Evolutionary conservation across 495 filamentous ascomycete genomes (phyloP).

Genomic region (Clavariopsis aquatica): DNA sequence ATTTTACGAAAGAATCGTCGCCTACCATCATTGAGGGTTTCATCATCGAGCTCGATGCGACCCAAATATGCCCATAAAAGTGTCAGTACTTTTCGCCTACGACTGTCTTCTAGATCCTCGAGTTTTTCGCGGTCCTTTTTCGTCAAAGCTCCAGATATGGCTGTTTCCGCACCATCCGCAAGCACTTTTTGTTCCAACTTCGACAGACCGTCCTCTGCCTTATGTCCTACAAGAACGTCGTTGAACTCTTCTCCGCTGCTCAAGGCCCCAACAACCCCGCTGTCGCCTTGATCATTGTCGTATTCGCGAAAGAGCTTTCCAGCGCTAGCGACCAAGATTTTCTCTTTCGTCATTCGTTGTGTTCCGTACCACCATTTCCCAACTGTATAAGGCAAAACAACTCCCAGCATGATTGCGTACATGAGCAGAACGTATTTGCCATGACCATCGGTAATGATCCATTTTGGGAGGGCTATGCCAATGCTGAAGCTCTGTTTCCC

Average conservation of each 20-base stretch:
- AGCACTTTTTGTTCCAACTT: conserved; percentile 80
- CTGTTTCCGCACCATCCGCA: conserved; percentile 55
- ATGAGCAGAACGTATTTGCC: conserved; percentile 93
- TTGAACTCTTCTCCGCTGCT: conserved; percentile 83
- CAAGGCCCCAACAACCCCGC: conserved; percentile 74
- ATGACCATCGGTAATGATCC: conserved; percentile 88
- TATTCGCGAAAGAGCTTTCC: conserved; percentile 93
- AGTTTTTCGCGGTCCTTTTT: conserved; percentile 71
- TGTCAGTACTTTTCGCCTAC: conserved; percentile 79
- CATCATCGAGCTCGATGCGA: conserved; percentile 74
- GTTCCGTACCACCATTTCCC: conserved; percentile 99
- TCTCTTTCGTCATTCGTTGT: conserved; percentile 85
- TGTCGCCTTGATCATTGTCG: conserved; percentile 75
- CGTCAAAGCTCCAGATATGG: conserved; percentile 58
- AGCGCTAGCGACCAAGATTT: conserved; percentile 84
- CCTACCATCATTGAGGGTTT: conserved; percentile 67
- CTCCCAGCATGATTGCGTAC: conserved; percentile 82
- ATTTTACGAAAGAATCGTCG: conserved; percentile 41
- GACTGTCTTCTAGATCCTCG: conserved; percentile 66
- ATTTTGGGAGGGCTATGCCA: conserved; percentile 91
- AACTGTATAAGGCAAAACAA: conserved; percentile 88
- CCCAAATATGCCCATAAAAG: conserved; percentile 94
- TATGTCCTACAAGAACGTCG: conserved; percentile 68
- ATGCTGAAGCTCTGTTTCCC: conserved; percentile 98
- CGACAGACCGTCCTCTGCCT: conserved; percentile 70